Conservation (phyloP, 495 filamentous ascomycete species). For the Neurospora cerealis region DNA sequence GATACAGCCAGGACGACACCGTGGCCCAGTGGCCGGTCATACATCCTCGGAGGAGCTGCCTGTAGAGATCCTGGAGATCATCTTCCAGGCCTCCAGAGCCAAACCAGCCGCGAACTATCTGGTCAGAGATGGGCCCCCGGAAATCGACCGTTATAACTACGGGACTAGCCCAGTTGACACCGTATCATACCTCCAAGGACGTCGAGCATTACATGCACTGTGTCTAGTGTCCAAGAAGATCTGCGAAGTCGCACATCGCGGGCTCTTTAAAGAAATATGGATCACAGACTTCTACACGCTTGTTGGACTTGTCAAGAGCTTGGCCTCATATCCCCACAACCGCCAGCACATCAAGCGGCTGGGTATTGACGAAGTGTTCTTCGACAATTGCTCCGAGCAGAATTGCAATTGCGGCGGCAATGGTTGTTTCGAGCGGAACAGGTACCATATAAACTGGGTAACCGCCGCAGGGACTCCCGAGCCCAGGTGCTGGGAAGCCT, state of each 20-base stretch:
- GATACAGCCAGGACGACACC: background rate
- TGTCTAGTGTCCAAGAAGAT: background rate
- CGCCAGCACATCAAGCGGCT: rapidly evolving
- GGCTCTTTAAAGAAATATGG: background rate
- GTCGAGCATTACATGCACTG: background rate
- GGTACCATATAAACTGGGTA: background rate
- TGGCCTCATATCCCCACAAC: background rate
- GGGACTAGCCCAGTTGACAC: background rate
- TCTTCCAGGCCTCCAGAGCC: background rate
- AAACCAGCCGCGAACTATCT: background rate
- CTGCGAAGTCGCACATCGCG: background rate
- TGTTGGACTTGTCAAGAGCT: background rate
- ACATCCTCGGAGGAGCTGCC: background rate
- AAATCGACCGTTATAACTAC: background rate
- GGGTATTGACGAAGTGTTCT: background rate
- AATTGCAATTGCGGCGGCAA: background rate
- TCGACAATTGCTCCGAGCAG: background rate
- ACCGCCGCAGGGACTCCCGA: too few relatives aligned
- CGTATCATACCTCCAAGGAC: background rate
- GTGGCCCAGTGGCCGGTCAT: background rate
- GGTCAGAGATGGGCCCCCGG: rapidly evolving
- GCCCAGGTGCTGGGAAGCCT: background rate
- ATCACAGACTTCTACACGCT: background rate
- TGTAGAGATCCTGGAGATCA: background rate
- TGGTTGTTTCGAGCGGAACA: background rate